phyloP scores from a whole-genome alignment of 2,329 filamentous ascomycete species.

The Alternaria incomplexa region DNA sequence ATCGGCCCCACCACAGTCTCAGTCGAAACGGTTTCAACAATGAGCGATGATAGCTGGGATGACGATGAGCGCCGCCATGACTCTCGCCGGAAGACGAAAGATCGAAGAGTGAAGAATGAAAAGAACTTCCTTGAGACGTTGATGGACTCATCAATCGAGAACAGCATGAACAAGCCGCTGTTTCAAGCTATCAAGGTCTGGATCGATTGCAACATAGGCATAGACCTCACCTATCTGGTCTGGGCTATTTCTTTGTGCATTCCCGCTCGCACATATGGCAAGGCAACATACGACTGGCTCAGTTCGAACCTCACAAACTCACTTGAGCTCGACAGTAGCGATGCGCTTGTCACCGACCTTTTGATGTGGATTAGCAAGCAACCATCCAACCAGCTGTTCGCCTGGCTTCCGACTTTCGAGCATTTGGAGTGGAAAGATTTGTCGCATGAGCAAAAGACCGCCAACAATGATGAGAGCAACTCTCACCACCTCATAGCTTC shows the following conservation, averaged over 20 bases:
- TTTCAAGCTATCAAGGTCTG: background rate
- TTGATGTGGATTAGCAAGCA: background rate
- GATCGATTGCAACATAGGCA: background rate
- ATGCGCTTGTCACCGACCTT: background rate
- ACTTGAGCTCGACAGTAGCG: background rate
- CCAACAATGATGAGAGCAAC: background rate
- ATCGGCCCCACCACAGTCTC: background rate
- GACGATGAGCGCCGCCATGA: background rate
- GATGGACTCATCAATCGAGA: background rate
- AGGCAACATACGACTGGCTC: background rate
- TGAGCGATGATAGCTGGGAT: background rate
- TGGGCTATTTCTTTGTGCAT: background rate
- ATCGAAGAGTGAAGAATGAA: background rate
- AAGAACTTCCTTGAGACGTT: background rate
- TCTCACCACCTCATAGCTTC: background rate
- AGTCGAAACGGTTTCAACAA: background rate
- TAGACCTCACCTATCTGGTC: background rate
- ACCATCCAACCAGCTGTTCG: background rate
- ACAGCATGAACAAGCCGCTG: background rate
- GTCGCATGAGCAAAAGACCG: background rate
- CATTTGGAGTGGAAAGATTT: background rate
- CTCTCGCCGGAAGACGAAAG: background rate
- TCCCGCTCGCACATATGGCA: background rate
- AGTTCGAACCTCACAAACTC: background rate
- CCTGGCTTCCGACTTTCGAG: background rate